Evolutionary conservation across 345 rosid genomes (phyloP).

Genomic region (Aegle marmelos): DNA sequence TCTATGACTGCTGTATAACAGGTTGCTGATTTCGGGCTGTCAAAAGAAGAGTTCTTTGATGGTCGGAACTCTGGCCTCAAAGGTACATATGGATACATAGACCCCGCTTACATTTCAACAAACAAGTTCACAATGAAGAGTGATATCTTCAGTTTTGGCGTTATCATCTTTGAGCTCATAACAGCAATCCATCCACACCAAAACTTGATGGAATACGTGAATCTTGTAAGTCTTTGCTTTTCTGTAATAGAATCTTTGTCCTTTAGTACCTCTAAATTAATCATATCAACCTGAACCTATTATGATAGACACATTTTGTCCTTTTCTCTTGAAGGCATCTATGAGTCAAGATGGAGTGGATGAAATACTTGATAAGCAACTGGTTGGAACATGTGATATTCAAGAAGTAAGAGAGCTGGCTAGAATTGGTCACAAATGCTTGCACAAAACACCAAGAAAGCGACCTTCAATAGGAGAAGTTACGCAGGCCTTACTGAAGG

Average conservation of each 20-base stretch:
- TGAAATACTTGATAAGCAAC: conserved; percentile 74
- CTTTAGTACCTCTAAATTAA: not conserved
- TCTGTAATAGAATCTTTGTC: not conserved
- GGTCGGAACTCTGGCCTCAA: conserved; percentile 74
- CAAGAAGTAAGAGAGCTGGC: conserved; percentile 75
- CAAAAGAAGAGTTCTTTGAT: conserved; percentile 80
- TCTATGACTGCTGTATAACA: conserved; percentile 17
- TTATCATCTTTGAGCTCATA: conserved; percentile 86
- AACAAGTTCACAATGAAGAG: conserved; percentile 83
- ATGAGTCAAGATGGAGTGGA: conserved; percentile 86
- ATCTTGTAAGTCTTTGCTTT: conserved; percentile 56
- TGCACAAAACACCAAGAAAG: conserved; percentile 68
- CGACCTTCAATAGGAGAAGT: conserved; percentile 83
- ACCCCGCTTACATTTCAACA: conserved; percentile 76
- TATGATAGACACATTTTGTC: not conserved
- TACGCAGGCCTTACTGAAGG: conserved; percentile 69
- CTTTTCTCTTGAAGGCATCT: conserved; percentile 47
- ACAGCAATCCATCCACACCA: conserved; percentile 95
- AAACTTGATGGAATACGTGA: conserved; percentile 83
- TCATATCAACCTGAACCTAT: not conserved
- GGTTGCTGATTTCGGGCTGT: conserved; percentile 98
- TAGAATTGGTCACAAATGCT: conserved; percentile 61
- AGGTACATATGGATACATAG: conserved; percentile 95
- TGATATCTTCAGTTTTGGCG: conserved; percentile 87
- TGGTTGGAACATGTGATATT: conserved; percentile 55